phyloP scores from a whole-genome alignment of 1,139 yeast genomes.

The Sugiyamaella grinbergsii region DNA sequence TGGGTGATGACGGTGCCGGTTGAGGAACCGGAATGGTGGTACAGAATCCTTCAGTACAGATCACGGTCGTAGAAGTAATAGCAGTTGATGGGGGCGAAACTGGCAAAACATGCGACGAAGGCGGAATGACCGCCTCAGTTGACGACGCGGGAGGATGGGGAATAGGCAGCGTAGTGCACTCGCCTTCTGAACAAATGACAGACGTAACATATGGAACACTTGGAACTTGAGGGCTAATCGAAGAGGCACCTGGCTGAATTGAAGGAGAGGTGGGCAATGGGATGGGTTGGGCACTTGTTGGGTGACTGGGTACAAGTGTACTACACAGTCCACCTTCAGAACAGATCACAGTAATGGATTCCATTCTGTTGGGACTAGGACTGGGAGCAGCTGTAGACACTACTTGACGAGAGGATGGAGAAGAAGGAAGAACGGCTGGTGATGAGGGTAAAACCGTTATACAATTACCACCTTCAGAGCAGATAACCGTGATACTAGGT shows the following conservation, averaged over 20 bases:
- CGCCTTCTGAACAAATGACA: background rate
- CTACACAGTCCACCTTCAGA: slow-evolving; percentile 12
- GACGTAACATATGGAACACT: too few relatives aligned
- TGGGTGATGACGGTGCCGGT: background rate
- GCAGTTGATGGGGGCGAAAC: background rate
- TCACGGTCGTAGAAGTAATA: slow-evolving; percentile 1
- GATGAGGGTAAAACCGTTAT: slow-evolving; percentile 13
- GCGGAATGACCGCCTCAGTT: too few relatives aligned
- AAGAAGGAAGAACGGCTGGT: slow-evolving; percentile 2
- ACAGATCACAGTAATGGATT: slow-evolving; percentile 16
- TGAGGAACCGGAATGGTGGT: slow-evolving; percentile 4
- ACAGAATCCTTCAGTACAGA: slow-evolving; percentile 9
- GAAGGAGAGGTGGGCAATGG: background rate
- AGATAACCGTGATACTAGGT: background rate
- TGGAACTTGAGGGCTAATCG: background rate
- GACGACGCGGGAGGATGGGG: too few relatives aligned
- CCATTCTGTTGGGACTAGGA: slow-evolving; percentile 3
- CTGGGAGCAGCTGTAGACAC: background rate
- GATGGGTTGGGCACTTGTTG: background rate
- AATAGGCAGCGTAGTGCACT: background rate
- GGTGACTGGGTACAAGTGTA: background rate
- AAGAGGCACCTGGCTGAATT: background rate
- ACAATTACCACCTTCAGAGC: slow-evolving; percentile 15
- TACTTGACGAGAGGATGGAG: background rate
- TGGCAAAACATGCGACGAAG: too few relatives aligned